These are phyloP conservation scores for Nissolia schottii DNA, from an alignment of 306 rosid genomes.

Conservation along the genomic window DNA sequence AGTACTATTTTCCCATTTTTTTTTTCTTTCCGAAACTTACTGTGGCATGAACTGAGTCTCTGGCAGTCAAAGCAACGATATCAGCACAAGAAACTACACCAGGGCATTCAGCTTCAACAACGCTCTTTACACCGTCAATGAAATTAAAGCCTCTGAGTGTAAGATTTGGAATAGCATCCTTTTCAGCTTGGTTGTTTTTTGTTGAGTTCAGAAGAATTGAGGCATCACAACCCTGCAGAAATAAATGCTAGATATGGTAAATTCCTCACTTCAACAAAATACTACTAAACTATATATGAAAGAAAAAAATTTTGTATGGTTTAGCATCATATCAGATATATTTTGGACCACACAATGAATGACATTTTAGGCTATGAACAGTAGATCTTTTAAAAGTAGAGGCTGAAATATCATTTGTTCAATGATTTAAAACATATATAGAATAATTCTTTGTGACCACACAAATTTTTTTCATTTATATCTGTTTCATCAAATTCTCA, in stretches of 20 bases:
- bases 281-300: neutral
- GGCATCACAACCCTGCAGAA: conserved; percentile 96
- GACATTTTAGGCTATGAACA: too few species aligned
- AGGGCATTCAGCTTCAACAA: conserved; percentile 78
- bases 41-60: conserved; percentile 64
- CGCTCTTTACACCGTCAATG: conserved; percentile 62
- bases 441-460: too few species aligned
- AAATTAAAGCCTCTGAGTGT: conserved; percentile 70
- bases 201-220: conserved; percentile 78
- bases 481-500: too few species aligned
- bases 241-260: neutral
- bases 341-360: too few species aligned
- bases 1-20: neutral
- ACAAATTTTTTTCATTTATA: too few species aligned
- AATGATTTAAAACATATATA: too few species aligned
- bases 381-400: too few species aligned
- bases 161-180: conserved; percentile 48
- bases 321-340: too few species aligned
- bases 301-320: too few species aligned
- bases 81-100: conserved; percentile 88
- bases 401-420: too few species aligned
- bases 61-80: conserved; percentile 53
- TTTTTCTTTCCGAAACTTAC: conserved; percentile 40
- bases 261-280: neutral
- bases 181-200: conserved; percentile 47